Percentiles rank a stretch among this genome's conserved stretches.
Conservation (phyloP, 306 rosid species). For the Vicia faba region DNA sequence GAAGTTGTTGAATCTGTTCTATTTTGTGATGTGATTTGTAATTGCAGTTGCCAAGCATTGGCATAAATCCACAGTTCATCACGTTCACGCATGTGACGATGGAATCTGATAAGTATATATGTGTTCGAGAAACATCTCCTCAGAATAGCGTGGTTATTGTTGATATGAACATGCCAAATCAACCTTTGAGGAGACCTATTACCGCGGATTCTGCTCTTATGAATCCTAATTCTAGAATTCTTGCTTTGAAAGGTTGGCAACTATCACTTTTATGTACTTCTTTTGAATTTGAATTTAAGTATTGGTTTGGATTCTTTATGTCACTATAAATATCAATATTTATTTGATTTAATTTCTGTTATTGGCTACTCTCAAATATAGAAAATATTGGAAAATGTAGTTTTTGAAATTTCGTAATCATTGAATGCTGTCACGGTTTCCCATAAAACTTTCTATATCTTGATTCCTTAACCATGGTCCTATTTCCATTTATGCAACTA, state of each 20-base stretch:
- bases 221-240: constrained; percentile 95
- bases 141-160: constrained; percentile 91
- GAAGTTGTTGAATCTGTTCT: constrained; percentile 28
- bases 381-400: background rate
- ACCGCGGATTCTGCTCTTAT: constrained; percentile 96
- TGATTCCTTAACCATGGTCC: background rate
- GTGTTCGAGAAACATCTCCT: constrained; percentile 89
- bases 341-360: background rate
- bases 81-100: constrained; percentile 95
- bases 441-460: background rate
- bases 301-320: constrained; percentile 8
- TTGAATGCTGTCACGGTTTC: background rate
- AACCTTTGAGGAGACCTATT: constrained; percentile 95
- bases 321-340: background rate
- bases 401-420: background rate
- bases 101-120: constrained; percentile 96
- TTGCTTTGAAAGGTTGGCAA: constrained; percentile 84
- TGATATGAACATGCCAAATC: constrained; percentile 92
- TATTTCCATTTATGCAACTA: constrained; percentile 24
- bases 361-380: background rate
- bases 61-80: constrained; percentile 86
- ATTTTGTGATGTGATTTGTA: constrained; percentile 47
- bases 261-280: background rate
- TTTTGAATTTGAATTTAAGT: constrained; percentile 1
- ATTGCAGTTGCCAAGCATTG: constrained; percentile 90